Conservation (phyloP, 768 basidiomycete genomes). For the Tephrocybe sp. region DNA sequence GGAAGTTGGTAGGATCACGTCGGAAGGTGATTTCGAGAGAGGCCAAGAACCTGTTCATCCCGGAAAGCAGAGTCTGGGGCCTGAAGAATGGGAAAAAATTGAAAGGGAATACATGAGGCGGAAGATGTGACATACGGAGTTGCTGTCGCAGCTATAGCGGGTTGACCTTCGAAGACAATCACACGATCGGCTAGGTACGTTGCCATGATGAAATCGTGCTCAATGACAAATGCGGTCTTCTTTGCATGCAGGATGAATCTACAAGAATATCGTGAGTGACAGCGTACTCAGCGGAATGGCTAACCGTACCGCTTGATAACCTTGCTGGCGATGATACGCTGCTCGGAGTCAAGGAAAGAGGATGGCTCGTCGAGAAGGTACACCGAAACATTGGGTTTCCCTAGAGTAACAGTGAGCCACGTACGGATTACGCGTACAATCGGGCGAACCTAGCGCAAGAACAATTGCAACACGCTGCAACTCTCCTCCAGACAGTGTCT, state of each 20-base stretch:
- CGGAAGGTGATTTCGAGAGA: conserved; percentile 97
- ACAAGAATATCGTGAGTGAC: not conserved
- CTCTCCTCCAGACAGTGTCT: conserved; percentile 98
- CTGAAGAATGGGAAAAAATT: conserved; percentile 33
- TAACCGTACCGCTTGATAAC: conserved; percentile 85
- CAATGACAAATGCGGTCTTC: conserved; percentile 98
- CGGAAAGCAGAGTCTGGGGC: conserved; percentile 90
- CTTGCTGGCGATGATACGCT: conserved; percentile 97
- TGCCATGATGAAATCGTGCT: conserved; percentile 99
- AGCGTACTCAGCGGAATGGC: not conserved
- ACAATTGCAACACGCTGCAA: conserved; percentile 96
- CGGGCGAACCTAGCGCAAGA: conserved; percentile 70
- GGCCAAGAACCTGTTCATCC: conserved; percentile 97
- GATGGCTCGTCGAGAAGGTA: conserved; percentile 94
- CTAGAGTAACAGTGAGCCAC: too few relatives aligned
- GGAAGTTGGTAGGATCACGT: conserved; percentile 93
- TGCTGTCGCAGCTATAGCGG: conserved; percentile 86
- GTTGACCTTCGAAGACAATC: conserved; percentile 86
- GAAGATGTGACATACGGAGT: conserved; percentile 62
- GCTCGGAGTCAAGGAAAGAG: conserved; percentile 96
- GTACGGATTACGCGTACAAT: not conserved
- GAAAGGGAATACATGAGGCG: not conserved
- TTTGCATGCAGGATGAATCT: conserved; percentile 95
- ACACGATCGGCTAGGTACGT: conserved; percentile 98
- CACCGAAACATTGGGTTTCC: conserved; percentile 78